Percentiles rank a stretch among this genome's conserved stretches.
These are phyloP conservation scores for Encephalitozoon hellem DNA, from an alignment of 371 early-diverging fungal species.

Conservation along the genomic window DNA sequence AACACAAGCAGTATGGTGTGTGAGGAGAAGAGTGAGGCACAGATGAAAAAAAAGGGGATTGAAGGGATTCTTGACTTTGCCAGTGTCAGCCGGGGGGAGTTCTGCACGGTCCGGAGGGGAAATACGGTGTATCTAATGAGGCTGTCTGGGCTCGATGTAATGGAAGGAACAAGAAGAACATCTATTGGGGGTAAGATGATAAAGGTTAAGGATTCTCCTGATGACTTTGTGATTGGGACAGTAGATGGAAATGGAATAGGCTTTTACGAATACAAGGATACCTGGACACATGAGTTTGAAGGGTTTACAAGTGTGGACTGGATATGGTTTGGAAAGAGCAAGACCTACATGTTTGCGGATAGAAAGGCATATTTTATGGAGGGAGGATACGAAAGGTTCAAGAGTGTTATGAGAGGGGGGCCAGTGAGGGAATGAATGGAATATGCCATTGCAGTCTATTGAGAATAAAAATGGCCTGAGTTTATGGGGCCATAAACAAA, in stretches of 20 bases:
- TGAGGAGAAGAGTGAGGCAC: neutral
- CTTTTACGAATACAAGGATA: neutral
- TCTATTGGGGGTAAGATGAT: neutral
- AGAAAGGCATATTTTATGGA: constrained; percentile 1
- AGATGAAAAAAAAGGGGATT: neutral
- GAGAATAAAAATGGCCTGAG: neutral
- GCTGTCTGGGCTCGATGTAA: neutral
- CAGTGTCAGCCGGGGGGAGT: neutral
- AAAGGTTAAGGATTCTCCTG: neutral
- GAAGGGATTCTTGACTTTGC: neutral
- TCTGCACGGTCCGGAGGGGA: neutral
- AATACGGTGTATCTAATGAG: neutral
- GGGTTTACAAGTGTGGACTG: neutral
- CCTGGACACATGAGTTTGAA: neutral
- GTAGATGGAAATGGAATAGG: neutral
- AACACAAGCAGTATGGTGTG: neutral
- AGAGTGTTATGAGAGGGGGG: neutral
- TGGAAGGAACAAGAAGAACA: neutral
- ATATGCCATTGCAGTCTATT: neutral
- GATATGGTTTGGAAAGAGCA: neutral
- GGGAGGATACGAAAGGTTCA: constrained; percentile 2
- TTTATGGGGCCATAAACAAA: neutral
- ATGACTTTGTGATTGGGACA: constrained; percentile 5
- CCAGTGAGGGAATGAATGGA: neutral
- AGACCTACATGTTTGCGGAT: constrained; percentile 7